Evolutionary conservation across 2,329 filamentous ascomycete species (phyloP).

Genomic region (Pseudogymnoascus sp.): DNA sequence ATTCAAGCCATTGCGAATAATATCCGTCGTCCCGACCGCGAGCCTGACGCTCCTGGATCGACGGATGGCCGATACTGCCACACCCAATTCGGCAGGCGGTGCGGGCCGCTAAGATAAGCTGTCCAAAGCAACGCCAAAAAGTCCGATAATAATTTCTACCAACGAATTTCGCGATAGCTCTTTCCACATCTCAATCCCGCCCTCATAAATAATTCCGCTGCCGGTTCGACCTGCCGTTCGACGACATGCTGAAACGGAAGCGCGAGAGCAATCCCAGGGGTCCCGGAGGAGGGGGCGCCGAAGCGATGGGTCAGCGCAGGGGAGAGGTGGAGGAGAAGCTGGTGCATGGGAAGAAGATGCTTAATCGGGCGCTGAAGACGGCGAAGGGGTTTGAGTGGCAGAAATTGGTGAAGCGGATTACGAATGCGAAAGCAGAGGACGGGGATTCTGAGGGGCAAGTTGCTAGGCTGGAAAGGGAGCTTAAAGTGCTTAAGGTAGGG

Average conservation of each 20-base stretch:
- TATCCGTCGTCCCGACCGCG: neutral
- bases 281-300: conserved; percentile 19
- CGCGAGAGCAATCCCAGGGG: conserved; percentile 33
- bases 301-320: conserved; percentile 30
- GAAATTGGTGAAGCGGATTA: conserved; percentile 56
- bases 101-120: neutral
- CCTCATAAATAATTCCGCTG: neutral
- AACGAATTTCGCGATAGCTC: neutral
- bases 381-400: conserved; percentile 74
- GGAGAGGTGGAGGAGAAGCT: conserved; percentile 41
- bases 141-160: conserved; percentile 1
- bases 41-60: neutral
- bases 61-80: neutral
- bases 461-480: conserved; percentile 56
- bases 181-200: neutral
- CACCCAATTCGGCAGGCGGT: neutral
- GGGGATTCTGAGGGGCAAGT: conserved; percentile 38
- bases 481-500: conserved; percentile 42
- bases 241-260: conserved; percentile 53
- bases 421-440: conserved; percentile 41
- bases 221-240: neutral
- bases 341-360: conserved; percentile 49
- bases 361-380: conserved; percentile 62
- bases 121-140: neutral
- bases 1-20: neutral